Evolutionary conservation across 116 monocot species (phyloP), one percentile per base, ranked within the genome.

Genomic region (Iris pallida): DNA sequence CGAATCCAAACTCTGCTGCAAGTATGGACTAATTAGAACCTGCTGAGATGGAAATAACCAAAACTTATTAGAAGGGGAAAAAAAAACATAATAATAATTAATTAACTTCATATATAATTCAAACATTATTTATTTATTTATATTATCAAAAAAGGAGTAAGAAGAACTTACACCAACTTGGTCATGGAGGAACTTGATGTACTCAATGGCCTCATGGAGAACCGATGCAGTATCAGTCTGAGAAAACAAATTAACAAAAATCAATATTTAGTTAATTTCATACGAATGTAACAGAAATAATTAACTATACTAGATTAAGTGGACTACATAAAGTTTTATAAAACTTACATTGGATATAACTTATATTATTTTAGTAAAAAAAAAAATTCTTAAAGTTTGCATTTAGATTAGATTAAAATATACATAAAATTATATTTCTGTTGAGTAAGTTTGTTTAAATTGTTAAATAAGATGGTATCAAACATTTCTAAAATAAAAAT

Each of bases 191-290:
- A 75, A 83, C 68, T 79, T 83, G 64, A 83, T 83, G 79, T 79
- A 83, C 42, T 83, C 79, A 9, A 79, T 76, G 15, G 83, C 77
- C 59, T 83, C 83, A 42, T 79, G 79, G 41, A 83, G 83, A 66
- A 83, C 83, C 14, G 83, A 83, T 48, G 83, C 83, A 16, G 83
- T 83, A 65, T 83, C 83, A 58, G 83, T 83, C 83, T 83, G 72
- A 48, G 49, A 48, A 5, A 48, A 48, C 47, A 48, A 48, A 48
- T 48, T 48, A 48, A 6, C 9, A 6, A 6, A 9, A 6, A 48
- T 6, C 5, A 48, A 9, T 48, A 48, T 48, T 5, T 6, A 48
- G 5, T 48, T 51, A 51, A 51, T 51, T 51, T 51, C 13, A 7
- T 51, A 2, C 13, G 4, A 51, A 51, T 1, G 11, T 51, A 30